Base-by-base conservation (phyloP, 2,329 filamentous ascomycete species). In the Cladobotryum mycophilum region DNA sequence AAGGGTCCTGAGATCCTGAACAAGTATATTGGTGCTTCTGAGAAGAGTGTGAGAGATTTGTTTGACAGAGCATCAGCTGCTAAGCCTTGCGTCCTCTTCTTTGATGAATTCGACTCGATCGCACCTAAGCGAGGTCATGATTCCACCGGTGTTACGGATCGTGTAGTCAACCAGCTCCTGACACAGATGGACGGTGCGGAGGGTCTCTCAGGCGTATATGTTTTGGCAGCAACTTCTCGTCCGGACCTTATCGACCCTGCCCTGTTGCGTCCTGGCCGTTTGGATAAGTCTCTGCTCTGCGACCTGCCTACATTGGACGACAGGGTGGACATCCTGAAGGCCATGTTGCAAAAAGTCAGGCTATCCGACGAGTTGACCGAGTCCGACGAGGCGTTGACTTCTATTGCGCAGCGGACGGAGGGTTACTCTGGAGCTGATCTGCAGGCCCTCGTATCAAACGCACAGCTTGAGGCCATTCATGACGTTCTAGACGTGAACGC, bases 131-230 rank as follows among this genome's bases (percentile, higher is more conserved):
- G 93, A 71, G 93, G 93, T 0, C 93, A 99, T 65, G 95, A 99
- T 67, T 93, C 87, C 2, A 99, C 93, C 0, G 93, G 95, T 57
- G 95, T 99, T n/a, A 99, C 93, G 1, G 95, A 99, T 68, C 84
- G 95, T 36, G 95, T 99, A 0, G 93, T 99, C 60, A 99, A 99
- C 67, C 95, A 99, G 74, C 82, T 99, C 51, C 79, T 99, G 11
- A 99, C 95, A 1, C 92, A 97, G 68, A 99, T 99, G 93, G 93
- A 99, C 63, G 93, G 93, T 63, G 93, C 93, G 0, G 95, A 99
- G 68, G 95, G 93, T 0, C 72, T 99, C 4, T 90, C 86, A 1
- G 93, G 93, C 2, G 95, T 99, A 0, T 99, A 99, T 61, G 93
- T 99, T 5, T 80, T 99, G 3, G 95, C 95, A 18, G 95, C 93